Evolutionary conservation across 257 asterid species (phyloP).

Genomic region (Cruciata laevipes): DNA sequence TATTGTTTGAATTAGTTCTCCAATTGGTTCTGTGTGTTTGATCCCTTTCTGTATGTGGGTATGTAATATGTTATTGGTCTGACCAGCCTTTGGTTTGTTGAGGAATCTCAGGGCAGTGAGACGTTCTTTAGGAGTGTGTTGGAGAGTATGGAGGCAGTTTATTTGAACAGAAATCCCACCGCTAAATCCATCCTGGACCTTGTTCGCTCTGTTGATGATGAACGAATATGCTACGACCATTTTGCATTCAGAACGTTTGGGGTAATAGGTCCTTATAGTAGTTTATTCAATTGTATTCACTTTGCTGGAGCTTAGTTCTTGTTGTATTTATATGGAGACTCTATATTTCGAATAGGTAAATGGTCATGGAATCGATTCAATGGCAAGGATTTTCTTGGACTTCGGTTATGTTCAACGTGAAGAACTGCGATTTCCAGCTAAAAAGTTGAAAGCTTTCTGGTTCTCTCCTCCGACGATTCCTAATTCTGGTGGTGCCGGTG

Average conservation of each 20-base stretch:
- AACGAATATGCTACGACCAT: slow-evolving; percentile 79
- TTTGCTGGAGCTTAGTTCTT: neutral
- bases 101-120: slow-evolving; percentile 61
- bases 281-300: neutral
- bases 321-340: neutral
- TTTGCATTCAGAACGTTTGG: slow-evolving; percentile 85
- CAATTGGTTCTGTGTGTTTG: neutral
- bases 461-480: slow-evolving; percentile 61
- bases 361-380: slow-evolving; percentile 82
- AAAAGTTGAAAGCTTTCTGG: slow-evolving; percentile 90
- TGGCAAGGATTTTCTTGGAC: slow-evolving; percentile 71
- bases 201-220: slow-evolving; percentile 56
- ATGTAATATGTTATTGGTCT: slow-evolving; percentile 4
- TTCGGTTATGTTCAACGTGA: slow-evolving; percentile 78
- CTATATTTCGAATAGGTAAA: slow-evolving; percentile 37
- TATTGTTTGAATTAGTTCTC: neutral
- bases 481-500: slow-evolving; percentile 38
- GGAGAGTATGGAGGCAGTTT: slow-evolving; percentile 63
- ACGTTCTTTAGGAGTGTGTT: slow-evolving; percentile 71
- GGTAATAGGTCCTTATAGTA: slow-evolving; percentile 24
- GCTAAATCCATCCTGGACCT: slow-evolving; percentile 77
- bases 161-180: slow-evolving; percentile 71
- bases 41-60: neutral
- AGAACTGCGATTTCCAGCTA: slow-evolving; percentile 85
- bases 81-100: slow-evolving; percentile 8